Conservation (phyloP, 2,329 filamentous ascomycete species). For the Aschersonia sp. region DNA sequence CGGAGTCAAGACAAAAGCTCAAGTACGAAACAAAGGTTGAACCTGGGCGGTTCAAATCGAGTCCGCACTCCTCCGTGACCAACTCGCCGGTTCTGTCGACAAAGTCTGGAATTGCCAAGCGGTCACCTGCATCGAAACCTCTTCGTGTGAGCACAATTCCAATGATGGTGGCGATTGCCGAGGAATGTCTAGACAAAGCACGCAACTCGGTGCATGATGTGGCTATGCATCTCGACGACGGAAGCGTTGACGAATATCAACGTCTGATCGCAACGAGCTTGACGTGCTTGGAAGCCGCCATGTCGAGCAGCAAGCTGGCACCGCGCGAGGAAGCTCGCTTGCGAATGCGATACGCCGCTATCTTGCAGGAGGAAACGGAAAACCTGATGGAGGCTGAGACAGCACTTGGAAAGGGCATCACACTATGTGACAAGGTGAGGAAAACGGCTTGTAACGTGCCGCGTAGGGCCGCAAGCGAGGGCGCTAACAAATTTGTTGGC, state of each 20-base stretch:
- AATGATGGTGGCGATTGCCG: slow-evolving; percentile 55
- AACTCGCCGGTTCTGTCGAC: slow-evolving; percentile 26
- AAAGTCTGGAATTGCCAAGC: slow-evolving; percentile 24
- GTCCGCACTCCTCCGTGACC: slow-evolving; percentile 22
- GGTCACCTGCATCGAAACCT: slow-evolving; percentile 26
- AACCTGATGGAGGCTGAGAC: slow-evolving; percentile 63
- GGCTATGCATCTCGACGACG: slow-evolving; percentile 20
- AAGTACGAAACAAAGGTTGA: slow-evolving; percentile 7
- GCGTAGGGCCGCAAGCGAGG: neutral
- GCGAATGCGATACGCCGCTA: slow-evolving; percentile 54
- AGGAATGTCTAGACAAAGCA: slow-evolving; percentile 61
- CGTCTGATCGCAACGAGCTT: slow-evolving; percentile 59
- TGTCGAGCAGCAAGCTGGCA: slow-evolving; percentile 44
- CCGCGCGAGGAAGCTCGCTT: slow-evolving; percentile 57
- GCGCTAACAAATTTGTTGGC: slow-evolving; percentile 1
- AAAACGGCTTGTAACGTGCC: neutral
- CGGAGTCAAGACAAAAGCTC: neutral
- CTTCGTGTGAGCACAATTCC: slow-evolving; percentile 36
- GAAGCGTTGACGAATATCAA: slow-evolving; percentile 50
- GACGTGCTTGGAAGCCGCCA: slow-evolving; percentile 54
- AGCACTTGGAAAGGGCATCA: slow-evolving; percentile 55
- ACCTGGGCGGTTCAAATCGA: slow-evolving; percentile 15
- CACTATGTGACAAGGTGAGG: slow-evolving; percentile 49
- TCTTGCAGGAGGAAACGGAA: slow-evolving; percentile 63
- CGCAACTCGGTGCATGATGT: slow-evolving; percentile 36